Evolutionary conservation across 2,329 filamentous ascomycete genomes (phyloP), one percentile per base, ranked within the genome.

Genomic region (Sordariomycetes sp.): DNA sequence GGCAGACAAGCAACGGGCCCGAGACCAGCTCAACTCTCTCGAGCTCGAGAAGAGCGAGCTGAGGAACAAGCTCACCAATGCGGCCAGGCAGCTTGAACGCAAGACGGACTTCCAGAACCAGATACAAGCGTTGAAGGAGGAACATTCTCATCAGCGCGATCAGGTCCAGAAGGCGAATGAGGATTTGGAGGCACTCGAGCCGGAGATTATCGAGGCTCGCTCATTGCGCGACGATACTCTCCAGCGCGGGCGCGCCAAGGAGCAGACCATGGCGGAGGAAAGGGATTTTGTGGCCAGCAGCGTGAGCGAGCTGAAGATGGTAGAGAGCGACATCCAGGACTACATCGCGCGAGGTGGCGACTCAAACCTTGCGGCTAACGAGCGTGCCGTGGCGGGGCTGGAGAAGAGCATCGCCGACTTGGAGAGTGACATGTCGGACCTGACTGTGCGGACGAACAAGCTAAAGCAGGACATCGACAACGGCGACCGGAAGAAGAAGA

Each of bases 401-500:
- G 83, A 92, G 65, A 74, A 78, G 61, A 78, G 84, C 25, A 85
- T 94, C 57, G 69, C 75, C 45, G 75, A 74, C 20, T 75, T 86
- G 15, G 87, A 95, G 64, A 74, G 74, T 20, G 87, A 94, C 61
- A 83, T 89, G 65, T 73, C 73, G 13, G 74, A 82, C 52, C 73
- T 94, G 56, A 86, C 84, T 2, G 76, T 79, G 25, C 80, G 86
- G 57, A 83, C 89, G 60, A 94, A 95, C 69, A 84, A 85, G 63
- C 78, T 96, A 55, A 86, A 87, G 62, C 81, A 87, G 54, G 85
- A 90, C 56, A 79, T 91, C 55, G 82, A 84, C 63, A 89, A 90
- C 65, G 87, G 89, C 58, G 87, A 91, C 61, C 83, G 85, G 59
- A 91, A 85, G 58, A 92, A 90, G 72, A 86, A 89, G 64, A 90